Base-by-base conservation (phyloP, 2,329 filamentous ascomycete species). In the Paecilomyces fulvus region DNA sequence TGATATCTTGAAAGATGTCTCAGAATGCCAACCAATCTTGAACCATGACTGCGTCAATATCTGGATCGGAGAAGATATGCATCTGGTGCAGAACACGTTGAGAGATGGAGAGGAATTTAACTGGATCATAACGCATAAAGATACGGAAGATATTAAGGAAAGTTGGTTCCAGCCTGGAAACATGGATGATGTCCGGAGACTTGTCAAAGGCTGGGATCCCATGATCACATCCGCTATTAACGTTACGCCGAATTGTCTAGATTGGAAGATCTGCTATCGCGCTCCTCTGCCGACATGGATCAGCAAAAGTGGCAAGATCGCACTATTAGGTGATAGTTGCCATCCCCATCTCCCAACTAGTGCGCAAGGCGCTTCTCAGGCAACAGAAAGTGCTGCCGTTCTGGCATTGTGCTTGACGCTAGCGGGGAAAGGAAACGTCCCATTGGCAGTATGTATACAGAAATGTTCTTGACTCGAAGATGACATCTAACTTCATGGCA, bases 81-180 rank as follows among this genome's bases (percentile, higher is more conserved):
- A 55, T 30, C 28, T 81, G 62, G 74, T 81, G 49, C 75, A 75
- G 2, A 79, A 78, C 3, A 75, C 76, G 0, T 73, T 81, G 57
- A 80, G 81, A 65, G 70, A 73, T 25, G 78, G 78, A 9, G 73
- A 73, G 54, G 79, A 80, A 57, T 76, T 82, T 60, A 77, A 72
- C 53, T 81, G 79, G 79, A 79, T 80, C 3, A 78, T 78, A 54
- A 81, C 80, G 23, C 80, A 82, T 64, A 75, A 72, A 56, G 73
- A 76, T 57, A 59, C 60, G 20, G 61, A 57, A 43, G 55, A 59
- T 14, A 55, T 57, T 7, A 48, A 57, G 51, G 57, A 57, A 31
- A 55, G 48, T 28, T 57, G 57, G 55, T 55, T 55, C 14, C 51
- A 59, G 28, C 55, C 51, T 3, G 55, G 55, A 5, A 57, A 59